A percentile compares a stretch with the other conserved stretches of the same genome.
Conservation (phyloP, 192 early-diverging fungal species). For the Nowakowskiella sp. region DNA sequence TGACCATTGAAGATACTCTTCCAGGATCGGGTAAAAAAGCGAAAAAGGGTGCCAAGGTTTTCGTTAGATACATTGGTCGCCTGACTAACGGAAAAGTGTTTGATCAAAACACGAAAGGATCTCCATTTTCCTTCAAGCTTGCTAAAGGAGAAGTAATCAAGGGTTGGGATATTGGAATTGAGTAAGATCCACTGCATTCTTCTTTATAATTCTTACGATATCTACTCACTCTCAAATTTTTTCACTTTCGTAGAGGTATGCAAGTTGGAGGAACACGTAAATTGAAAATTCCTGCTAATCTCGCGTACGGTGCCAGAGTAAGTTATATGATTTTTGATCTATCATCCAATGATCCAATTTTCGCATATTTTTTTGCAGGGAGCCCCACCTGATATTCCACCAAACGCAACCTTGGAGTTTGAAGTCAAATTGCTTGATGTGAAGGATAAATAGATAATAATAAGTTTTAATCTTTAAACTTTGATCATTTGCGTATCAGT, state of each 20-base stretch:
- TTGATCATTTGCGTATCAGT: too few relatives aligned
- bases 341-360: not conserved
- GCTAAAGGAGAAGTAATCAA: slow-evolving; percentile 87
- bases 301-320: slow-evolving; percentile 49
- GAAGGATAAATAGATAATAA: slow-evolving; percentile 51
- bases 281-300: slow-evolving; percentile 77
- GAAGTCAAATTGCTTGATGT: slow-evolving; percentile 77
- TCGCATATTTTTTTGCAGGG: slow-evolving; percentile 62
- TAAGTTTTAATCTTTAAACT: too few relatives aligned
- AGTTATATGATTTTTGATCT: slow-evolving; percentile 16
- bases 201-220: not conserved
- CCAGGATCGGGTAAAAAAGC: slow-evolving; percentile 55
- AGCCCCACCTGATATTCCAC: slow-evolving; percentile 85
- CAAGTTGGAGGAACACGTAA: slow-evolving; percentile 83
- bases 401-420: slow-evolving; percentile 82
- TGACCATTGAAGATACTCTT: slow-evolving; percentile 73
- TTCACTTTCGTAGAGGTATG: slow-evolving; percentile 61
- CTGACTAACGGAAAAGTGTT: slow-evolving; percentile 90
- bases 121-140: slow-evolving; percentile 83
- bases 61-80: slow-evolving; percentile 92
- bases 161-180: slow-evolving; percentile 85
- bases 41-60: slow-evolving; percentile 57
- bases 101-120: slow-evolving; percentile 87
- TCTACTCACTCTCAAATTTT: too few relatives aligned
- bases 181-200: not conserved